Evolutionary conservation across 768 basidiomycete species (phyloP).

Genomic region (Mycena kentingensis): DNA sequence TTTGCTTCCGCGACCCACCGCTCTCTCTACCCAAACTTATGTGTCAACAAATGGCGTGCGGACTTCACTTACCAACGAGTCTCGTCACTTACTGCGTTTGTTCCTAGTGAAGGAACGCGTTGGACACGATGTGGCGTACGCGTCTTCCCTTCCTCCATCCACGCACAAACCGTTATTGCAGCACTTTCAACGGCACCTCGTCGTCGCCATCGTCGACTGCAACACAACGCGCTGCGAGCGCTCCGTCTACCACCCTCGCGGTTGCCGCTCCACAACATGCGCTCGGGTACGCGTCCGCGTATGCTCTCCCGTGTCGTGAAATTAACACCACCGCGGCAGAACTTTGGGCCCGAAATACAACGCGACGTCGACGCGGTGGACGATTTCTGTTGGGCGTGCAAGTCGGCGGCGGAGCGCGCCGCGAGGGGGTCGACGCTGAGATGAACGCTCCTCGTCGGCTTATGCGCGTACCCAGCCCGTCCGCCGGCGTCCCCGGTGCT

Average conservation of each 20-base stretch:
- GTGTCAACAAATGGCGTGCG: constrained; percentile 80
- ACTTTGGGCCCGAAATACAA: constrained; percentile 69
- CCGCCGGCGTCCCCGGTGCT: too few relatives aligned
- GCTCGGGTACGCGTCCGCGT: constrained; percentile 48
- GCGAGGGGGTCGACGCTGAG: constrained; percentile 22
- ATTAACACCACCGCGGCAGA: constrained; percentile 39
- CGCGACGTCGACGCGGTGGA: constrained; percentile 69
- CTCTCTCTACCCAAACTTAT: too few relatives aligned
- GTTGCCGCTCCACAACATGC: constrained; percentile 57
- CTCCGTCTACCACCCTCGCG: constrained; percentile 59
- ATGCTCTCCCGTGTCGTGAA: neutral
- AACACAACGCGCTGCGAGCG: constrained; percentile 62
- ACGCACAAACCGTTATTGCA: constrained; percentile 30
- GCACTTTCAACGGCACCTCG: constrained; percentile 80
- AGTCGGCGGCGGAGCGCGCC: constrained; percentile 47
- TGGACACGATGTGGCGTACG: constrained; percentile 72
- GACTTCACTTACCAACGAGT: constrained; percentile 24
- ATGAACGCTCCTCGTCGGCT: too few relatives aligned
- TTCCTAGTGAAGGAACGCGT: constrained; percentile 68
- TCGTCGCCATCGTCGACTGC: constrained; percentile 77
- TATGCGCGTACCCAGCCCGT: too few relatives aligned
- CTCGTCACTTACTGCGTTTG: constrained; percentile 16
- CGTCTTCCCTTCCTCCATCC: constrained; percentile 16
- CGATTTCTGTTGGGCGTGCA: constrained; percentile 71
- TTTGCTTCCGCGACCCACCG: too few relatives aligned